A percentile compares a stretch with the other conserved stretches of the same genome.
phyloP scores from a whole-genome alignment of 768 basidiomycete genomes.

The Rhodotorula toruloides region DNA sequence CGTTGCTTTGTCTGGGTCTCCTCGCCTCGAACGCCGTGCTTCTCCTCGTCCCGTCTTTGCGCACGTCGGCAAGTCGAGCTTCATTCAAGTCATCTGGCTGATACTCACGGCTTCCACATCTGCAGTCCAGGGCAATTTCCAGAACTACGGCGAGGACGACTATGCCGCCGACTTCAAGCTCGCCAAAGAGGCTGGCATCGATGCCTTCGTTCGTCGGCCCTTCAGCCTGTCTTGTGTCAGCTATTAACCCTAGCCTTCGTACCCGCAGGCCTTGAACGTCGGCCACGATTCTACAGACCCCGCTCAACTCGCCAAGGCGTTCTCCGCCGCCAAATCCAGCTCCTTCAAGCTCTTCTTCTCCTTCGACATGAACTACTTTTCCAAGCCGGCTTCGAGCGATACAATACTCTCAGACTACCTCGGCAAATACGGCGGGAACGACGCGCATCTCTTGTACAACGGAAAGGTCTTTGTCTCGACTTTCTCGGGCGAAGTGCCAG shows the following conservation, averaged over 20 bases:
- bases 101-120: neutral
- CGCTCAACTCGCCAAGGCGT: conserved; percentile 11
- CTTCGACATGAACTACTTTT: conserved; percentile 26
- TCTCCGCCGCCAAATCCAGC: conserved; percentile 9
- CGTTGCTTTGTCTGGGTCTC: no score
- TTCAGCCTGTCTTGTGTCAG: neutral
- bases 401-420: conserved; percentile 18
- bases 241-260: no score
- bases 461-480: conserved; percentile 22
- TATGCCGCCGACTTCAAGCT: conserved; percentile 4
- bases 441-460: conserved; percentile 12
- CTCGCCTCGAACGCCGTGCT: no score
- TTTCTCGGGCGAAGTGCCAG: conserved; percentile 1
- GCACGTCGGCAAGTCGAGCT: neutral
- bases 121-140: neutral
- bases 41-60: neutral
- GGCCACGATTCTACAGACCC: conserved; percentile 3
- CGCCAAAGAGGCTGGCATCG: conserved; percentile 23
- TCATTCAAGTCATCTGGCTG: no score
- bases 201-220: conserved; percentile 11
- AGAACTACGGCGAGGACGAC: conserved; percentile 7
- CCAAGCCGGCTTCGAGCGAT: neutral
- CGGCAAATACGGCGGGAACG: neutral
- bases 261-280: conserved; percentile 28
- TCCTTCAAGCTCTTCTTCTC: conserved; percentile 26